Evolutionary conservation across 768 basidiomycete species (phyloP).

Genomic region (Podaxis pistillaris): DNA sequence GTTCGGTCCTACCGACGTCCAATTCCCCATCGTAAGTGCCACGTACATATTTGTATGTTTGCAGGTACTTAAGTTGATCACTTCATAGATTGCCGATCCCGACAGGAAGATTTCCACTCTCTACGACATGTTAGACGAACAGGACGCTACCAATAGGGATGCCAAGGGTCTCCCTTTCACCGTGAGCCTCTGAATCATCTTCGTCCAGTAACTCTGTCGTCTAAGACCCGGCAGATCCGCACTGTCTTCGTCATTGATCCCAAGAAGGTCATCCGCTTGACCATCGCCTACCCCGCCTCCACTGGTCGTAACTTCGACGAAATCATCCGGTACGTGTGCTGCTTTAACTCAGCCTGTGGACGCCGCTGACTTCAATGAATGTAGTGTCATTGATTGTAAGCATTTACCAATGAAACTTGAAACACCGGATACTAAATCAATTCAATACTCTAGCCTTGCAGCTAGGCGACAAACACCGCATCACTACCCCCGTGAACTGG

Average conservation of each 20-base stretch:
- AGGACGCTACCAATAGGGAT: constrained; percentile 89
- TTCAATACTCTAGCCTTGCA: constrained; percentile 63
- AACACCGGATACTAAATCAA: constrained; percentile 10
- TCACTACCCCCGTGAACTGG: constrained; percentile 96
- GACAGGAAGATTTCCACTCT: constrained; percentile 81
- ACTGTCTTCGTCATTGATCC: constrained; percentile 98
- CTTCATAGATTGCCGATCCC: constrained; percentile 80
- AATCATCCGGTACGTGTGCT: constrained; percentile 41
- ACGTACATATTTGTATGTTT: constrained; percentile 5
- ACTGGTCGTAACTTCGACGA: constrained; percentile 92
- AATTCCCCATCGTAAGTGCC: constrained; percentile 87
- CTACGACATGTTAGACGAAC: constrained; percentile 96
- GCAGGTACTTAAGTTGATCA: background rate
- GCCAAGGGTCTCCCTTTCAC: constrained; percentile 92
- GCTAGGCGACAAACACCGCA: constrained; percentile 79
- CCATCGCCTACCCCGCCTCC: constrained; percentile 89
- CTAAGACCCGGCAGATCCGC: constrained; percentile 57
- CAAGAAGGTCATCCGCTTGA: constrained; percentile 90
- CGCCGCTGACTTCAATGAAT: constrained; percentile 8
- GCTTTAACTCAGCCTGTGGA: background rate
- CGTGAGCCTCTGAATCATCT: constrained; percentile 33
- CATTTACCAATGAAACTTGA: constrained; percentile 3
- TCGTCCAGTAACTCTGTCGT: constrained; percentile 12
- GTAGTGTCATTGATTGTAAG: constrained; percentile 73
- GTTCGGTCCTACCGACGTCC: constrained; percentile 66